Evolutionary conservation across 192 early-diverging fungal genomes (phyloP).

Genomic region (Coemansia sp.): DNA sequence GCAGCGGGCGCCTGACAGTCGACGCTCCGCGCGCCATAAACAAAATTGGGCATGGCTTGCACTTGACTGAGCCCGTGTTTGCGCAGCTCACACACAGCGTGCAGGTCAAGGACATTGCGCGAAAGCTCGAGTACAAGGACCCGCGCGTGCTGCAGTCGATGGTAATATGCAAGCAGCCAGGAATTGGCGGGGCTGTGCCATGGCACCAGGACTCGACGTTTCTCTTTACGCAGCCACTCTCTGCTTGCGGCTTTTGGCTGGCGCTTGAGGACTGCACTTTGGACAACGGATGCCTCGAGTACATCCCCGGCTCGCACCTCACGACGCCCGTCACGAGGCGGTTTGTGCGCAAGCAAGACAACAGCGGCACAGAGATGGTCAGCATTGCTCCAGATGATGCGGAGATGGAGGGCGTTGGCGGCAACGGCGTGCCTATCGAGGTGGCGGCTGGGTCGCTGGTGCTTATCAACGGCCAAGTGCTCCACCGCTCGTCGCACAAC

Average conservation of each 20-base stretch:
- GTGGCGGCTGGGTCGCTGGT: conserved; percentile 72
- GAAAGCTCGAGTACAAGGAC: conserved; percentile 65
- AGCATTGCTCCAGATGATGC: conserved; percentile 22
- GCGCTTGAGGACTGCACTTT: conserved; percentile 90
- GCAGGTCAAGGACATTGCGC: conserved; percentile 59
- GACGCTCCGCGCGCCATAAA: conserved; percentile 74
- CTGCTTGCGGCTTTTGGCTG: conserved; percentile 89
- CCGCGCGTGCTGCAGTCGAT: conserved; percentile 87
- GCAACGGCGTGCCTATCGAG: conserved; percentile 19
- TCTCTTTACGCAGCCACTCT: conserved; percentile 84
- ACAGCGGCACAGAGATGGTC: conserved; percentile 38
- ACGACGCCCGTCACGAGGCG: conserved; percentile 46
- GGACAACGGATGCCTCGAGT: conserved; percentile 85
- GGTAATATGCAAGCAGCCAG: conserved; percentile 83
- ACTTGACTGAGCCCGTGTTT: conserved; percentile 81
- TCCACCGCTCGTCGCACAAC: conserved; percentile 86
- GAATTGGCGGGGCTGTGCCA: conserved; percentile 72
- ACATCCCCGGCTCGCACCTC: conserved; percentile 84
- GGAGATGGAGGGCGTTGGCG: background rate
- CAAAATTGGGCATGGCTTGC: conserved; percentile 91
- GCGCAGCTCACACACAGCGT: conserved; percentile 63
- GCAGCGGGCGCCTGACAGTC: conserved; percentile 63
- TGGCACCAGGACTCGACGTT: conserved; percentile 92
- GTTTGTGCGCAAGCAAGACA: conserved; percentile 33
- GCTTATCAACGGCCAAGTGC: conserved; percentile 84